Base-by-base conservation (phyloP, 768 basidiomycete species). In the Russula earlei region DNA sequence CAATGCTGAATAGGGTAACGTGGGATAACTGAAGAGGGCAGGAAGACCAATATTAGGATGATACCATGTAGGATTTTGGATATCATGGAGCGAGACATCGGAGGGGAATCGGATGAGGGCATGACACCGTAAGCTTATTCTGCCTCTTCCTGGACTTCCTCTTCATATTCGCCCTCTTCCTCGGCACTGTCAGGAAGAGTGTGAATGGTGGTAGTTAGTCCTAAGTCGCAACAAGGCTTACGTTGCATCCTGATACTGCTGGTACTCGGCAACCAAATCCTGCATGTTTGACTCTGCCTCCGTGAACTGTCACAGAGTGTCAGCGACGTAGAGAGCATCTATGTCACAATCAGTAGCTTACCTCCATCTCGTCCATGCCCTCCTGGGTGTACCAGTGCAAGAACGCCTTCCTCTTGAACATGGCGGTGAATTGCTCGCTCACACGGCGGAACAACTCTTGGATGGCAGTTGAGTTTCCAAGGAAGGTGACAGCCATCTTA, bases 231-330 rank as follows among this genome's bases (percentile, higher is more conserved):
- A 83, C n/a, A 17, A 41, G 20, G 48, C 88, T 60, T 72, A 91
- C 87, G 89, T 91, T 41, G 90, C 90, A 67, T 92, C 90, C 75
- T 92, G 90, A 75, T 92, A 92, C 72, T 92, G 91, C 69, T 95
- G 91, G 75, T 96, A 97, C 74, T 98, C 95, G 49, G 93, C 91
- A 59, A 97, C 90, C 62, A 98, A 77, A 76, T 97, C 95, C 70
- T 96, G 92, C 92, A 97, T 93, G 82, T 97, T 97, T 62, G 90
- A 93, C 75, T 98, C 94, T 54, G 94, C 95, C 72, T 98, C 95
- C 60, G 95, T 94, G 81, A 97, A 92, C 81, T 84, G 63, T 12
- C 63, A 60, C 14, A 36, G 10, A 22, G 12, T 17, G 47, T 51
- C 31, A 51, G 31, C 3, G 3, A 20, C 2, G 12, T 5, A 9